Evolutionary conservation across 1,139 yeast genomes (phyloP).

Genomic region (Saccharomycopsis crataegensis): DNA sequence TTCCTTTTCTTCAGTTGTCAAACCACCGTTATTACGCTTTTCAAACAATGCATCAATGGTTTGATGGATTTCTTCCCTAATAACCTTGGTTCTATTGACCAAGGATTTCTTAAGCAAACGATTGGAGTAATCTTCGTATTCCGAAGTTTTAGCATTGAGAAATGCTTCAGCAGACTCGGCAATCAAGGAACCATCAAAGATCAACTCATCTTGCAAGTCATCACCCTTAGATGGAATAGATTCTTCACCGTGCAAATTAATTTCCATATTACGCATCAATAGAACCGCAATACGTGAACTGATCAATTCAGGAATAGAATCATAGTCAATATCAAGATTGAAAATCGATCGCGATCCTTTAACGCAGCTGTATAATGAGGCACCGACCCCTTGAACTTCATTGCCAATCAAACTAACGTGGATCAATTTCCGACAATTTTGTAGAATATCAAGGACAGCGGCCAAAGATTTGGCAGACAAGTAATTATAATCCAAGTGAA

Average conservation of each 20-base stretch:
- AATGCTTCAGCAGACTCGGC: slow-evolving; percentile 63
- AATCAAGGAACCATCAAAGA: slow-evolving; percentile 48
- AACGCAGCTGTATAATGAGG: slow-evolving; percentile 64
- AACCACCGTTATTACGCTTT: slow-evolving; percentile 46
- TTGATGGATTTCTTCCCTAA: slow-evolving; percentile 50
- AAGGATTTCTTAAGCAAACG: slow-evolving; percentile 37
- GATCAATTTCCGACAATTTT: slow-evolving; percentile 58
- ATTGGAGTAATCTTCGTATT: slow-evolving; percentile 32
- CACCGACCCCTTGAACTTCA: slow-evolving; percentile 43
- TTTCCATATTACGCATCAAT: slow-evolving; percentile 78
- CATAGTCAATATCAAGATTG: slow-evolving; percentile 68
- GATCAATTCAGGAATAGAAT: slow-evolving; percentile 58
- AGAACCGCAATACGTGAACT: slow-evolving; percentile 75
- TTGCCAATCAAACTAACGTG: slow-evolving; percentile 64
- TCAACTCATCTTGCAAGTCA: slow-evolving; percentile 38
- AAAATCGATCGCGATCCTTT: slow-evolving; percentile 57
- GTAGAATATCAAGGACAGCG: slow-evolving; percentile 62
- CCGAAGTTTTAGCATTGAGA: slow-evolving; percentile 24
- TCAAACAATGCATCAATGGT: slow-evolving; percentile 56
- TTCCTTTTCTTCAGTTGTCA: slow-evolving; percentile 63
- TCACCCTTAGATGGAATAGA: slow-evolving; percentile 28
- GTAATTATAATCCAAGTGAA: slow-evolving; percentile 73
- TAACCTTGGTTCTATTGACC: slow-evolving; percentile 42
- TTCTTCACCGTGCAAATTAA: slow-evolving; percentile 33
- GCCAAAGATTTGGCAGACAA: slow-evolving; percentile 56